Base-by-base conservation (phyloP, 805 yeast genomes). In the Isabelozyma pseudorhagii region DNA sequence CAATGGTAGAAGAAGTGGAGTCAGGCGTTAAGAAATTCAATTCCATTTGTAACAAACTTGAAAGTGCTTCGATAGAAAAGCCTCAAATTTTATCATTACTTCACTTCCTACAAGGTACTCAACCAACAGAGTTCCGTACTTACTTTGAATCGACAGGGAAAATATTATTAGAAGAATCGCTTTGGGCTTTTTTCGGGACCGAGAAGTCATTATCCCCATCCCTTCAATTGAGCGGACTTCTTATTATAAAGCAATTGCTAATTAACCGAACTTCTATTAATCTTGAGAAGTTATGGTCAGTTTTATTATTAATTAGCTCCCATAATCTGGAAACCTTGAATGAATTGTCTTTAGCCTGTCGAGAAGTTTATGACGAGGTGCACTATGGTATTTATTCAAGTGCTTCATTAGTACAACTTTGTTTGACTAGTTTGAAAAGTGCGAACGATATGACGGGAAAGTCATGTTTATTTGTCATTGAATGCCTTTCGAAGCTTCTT, bases 241-340 rank as follows among this genome's bases (percentile, higher is more conserved):
- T 74, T 18, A 42, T 74, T 8, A 21, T 72, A 25, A 73, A 73
- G 46, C 77, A 70, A 50, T 45, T 69, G 36, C 59, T 74, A 13
- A 65, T 71, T 31, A 67, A 61, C 50, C 52, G 65, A 14, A 48
- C 46, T 27, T 40, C 49, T 4, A 38, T 71, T 15, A 53, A 60
- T 10, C 49, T 64, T 34, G 28, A 40, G 1, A 56, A 50, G 18
- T 50, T 68, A 11, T 70, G 73, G 71, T 25, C 42, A 2, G 46
- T 61, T 8, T 56, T 72, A 25, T 46, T 65, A 6, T 47, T 48
- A 7, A 46, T 67, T 28, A 54, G 66, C 45, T 40, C n/a, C 44
- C n/a, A 36, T 11, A 25, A 44, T 17, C 46, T 38, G n/a, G 46
- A 52, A 15, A 49, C 50, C 6, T 38, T 52, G 42, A 46, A 52